Conservation (phyloP, 1,284 basidiomycete species). For the Cryptococcus sp. region DNA sequence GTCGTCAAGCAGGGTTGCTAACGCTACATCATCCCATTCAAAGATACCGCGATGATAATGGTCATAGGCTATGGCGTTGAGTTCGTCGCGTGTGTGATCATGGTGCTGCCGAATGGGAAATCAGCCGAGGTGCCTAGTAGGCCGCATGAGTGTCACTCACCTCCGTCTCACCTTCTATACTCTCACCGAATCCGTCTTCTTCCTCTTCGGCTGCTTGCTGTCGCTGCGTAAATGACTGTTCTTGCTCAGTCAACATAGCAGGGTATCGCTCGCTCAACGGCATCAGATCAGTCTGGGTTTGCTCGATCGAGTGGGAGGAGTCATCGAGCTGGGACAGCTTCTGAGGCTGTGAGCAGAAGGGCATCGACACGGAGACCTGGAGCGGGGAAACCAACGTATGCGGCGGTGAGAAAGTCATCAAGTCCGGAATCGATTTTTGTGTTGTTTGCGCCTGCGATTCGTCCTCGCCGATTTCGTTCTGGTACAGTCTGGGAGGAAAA, state of each 20-base stretch:
- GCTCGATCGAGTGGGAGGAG: not conserved
- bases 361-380: not conserved
- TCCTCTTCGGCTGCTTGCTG: not conserved
- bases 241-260: slow-evolving; percentile 5
- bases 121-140: too few species aligned
- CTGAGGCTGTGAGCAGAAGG: not conserved
- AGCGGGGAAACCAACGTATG: not conserved
- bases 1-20: too few species aligned
- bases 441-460: not conserved
- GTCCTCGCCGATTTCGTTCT: not conserved
- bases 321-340: not conserved
- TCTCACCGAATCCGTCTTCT: slow-evolving; percentile 3
- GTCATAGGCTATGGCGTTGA: too few species aligned
- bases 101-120: too few species aligned
- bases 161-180: not conserved
- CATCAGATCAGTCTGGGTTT: not conserved
- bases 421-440: not conserved
- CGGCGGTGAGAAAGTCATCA: slow-evolving; percentile 6
- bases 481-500: not conserved
- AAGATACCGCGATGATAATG: too few species aligned
- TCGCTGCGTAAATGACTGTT: not conserved
- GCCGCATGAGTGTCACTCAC: not conserved
- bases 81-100: too few species aligned
- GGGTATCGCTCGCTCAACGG: not conserved
- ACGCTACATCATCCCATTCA: too few species aligned